Evolutionary conservation across 169 alveolate genomes (phyloP).

Genomic region (Cystoisospora suis): DNA sequence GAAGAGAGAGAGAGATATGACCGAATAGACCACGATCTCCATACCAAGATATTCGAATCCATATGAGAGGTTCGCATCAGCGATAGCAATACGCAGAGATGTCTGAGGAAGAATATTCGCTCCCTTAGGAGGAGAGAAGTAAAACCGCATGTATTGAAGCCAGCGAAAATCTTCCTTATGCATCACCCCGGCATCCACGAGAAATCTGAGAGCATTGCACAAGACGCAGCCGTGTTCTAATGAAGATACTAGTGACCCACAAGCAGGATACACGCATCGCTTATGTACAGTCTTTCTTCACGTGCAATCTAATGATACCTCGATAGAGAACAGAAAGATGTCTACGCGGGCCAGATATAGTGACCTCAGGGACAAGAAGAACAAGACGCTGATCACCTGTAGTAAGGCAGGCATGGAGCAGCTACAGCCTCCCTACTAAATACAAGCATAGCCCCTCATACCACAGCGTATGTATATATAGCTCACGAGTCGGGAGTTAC

Average conservation of each 20-base stretch:
- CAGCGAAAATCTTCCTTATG: constrained; percentile 87
- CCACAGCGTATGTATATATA: no score
- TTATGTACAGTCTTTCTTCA: neutral
- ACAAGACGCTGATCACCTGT: no score
- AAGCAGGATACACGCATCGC: neutral
- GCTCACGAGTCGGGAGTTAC: no score
- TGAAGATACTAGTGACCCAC: no score
- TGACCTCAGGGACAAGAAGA: no score
- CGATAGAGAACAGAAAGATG: no score
- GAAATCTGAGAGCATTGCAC: constrained; percentile 23
- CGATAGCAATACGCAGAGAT: constrained; percentile 79
- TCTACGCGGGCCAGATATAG: no score
- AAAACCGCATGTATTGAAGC: constrained; percentile 96
- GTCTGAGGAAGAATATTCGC: constrained; percentile 74
- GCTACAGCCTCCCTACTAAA: no score
- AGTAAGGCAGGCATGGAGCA: no score
- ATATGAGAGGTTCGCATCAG: constrained; percentile 93
- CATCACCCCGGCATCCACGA: constrained; percentile 41
- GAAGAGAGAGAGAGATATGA: neutral
- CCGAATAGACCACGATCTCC: no score
- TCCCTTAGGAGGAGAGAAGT: constrained; percentile 84
- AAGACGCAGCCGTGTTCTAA: no score
- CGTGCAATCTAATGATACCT: neutral
- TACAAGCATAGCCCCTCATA: no score
- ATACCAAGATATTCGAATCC: constrained; percentile 98